Evolutionary conservation across 2,329 filamentous ascomycete species (phyloP), one percentile per base, ranked within the genome.

Genomic region (Coleophoma crateriformis): DNA sequence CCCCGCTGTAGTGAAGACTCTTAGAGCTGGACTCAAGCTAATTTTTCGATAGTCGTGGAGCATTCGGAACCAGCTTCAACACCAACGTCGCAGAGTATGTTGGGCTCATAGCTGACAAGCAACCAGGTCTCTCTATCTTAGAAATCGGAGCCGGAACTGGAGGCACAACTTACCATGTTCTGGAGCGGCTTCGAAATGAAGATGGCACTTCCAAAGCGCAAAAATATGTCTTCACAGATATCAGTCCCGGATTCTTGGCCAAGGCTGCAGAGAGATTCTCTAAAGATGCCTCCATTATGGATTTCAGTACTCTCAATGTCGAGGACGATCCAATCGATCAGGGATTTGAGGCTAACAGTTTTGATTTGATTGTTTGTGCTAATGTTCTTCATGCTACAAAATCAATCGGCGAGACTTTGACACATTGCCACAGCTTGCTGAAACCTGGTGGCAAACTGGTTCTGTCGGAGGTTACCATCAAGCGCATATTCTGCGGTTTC

Each of bases 321-420:
- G 58, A 54, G n/a, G 55, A 58, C 11, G 53, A 60, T 17, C 54
- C 61, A 1, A 33, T 40, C 0, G 41, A 50, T 0, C 68, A 72
- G 38, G 68, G 64, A 0, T 70, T 66, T 38, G 22, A 53, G 0
- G 55, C 51, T 0, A 49, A 40, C 0, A 50, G 54, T 0, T 71
- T 67, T 47, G 71, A 73, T 39, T 12, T 73, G 6, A 48, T 73
- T 19, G 54, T 72, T 17, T 68, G 68, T 1, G 58, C 62, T 11
- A 62, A 65, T 42, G 63, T 68, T 7, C 54, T 75, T 1, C 67
- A 72, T 45, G 67, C 68, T 1, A 58, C 48, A 3, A 13, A 13
- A 6, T 58, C 15, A 38, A 56, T 66, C 3, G 13, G 34, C 3
- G 33, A 51, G 2, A 61, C 61, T 1, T 39, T 66, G 14, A 8